Evolutionary conservation across 768 basidiomycete genomes (phyloP).

Genomic region (Tricholoma hemisulphureum): DNA sequence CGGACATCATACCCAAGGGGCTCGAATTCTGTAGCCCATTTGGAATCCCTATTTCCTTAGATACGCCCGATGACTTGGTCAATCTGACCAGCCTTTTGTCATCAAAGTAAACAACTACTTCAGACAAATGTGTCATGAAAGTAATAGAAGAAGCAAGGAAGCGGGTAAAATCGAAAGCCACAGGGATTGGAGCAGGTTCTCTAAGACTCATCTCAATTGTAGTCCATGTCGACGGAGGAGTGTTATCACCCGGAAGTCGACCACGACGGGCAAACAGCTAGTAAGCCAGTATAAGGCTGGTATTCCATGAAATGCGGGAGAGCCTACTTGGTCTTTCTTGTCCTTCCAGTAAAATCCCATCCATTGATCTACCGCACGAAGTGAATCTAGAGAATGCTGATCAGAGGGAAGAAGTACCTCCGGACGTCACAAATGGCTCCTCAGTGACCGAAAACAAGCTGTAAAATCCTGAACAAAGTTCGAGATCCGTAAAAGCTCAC

Average conservation of each 20-base stretch:
- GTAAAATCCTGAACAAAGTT: slow-evolving; percentile 55
- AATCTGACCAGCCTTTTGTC: slow-evolving; percentile 68
- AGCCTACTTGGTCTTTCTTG: slow-evolving; percentile 76
- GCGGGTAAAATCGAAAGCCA: slow-evolving; percentile 81
- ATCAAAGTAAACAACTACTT: slow-evolving; percentile 82
- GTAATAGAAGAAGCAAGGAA: slow-evolving; percentile 91
- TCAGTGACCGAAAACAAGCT: slow-evolving; percentile 82
- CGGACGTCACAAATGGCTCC: slow-evolving; percentile 79
- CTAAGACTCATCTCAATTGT: slow-evolving; percentile 87
- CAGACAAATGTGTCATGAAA: slow-evolving; percentile 79
- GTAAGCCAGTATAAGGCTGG: slow-evolving; percentile 5
- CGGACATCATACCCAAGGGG: slow-evolving; percentile 62
- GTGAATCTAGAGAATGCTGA: slow-evolving; percentile 18
- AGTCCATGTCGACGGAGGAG: slow-evolving; percentile 57
- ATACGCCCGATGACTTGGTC: slow-evolving; percentile 56
- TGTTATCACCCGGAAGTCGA: slow-evolving; percentile 43
- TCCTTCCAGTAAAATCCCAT: slow-evolving; percentile 98
- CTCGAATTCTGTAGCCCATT: slow-evolving; percentile 57
- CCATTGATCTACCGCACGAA: slow-evolving; percentile 60
- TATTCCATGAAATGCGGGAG: neutral
- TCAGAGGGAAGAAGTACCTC: slow-evolving; percentile 45
- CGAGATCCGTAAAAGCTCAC: neutral
- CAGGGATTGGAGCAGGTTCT: slow-evolving; percentile 76
- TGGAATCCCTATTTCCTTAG: slow-evolving; percentile 52
- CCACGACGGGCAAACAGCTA: slow-evolving; percentile 85